Conservation (phyloP, 2,329 filamentous ascomycete species). For the Pseudocercospora fuligena region DNA sequence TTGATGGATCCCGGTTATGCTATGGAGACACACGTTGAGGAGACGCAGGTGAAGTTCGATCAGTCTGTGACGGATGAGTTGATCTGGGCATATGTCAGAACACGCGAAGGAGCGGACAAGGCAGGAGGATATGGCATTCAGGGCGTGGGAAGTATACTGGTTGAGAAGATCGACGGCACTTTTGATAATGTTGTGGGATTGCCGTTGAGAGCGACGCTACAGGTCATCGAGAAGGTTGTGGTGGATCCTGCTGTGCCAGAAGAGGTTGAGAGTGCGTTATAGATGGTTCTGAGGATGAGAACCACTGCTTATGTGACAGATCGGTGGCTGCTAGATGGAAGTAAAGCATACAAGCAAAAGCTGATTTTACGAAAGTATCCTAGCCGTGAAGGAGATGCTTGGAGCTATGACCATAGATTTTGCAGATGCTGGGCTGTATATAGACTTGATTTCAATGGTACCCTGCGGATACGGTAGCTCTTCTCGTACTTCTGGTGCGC, state of each 20-base stretch:
- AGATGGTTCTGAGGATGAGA: background rate
- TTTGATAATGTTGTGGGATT: slow-evolving; percentile 95
- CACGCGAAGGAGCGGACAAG: slow-evolving; percentile 92
- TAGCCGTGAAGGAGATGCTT: background rate
- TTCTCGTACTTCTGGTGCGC: no score
- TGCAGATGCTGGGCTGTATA: background rate
- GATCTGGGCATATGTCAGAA: slow-evolving; percentile 77
- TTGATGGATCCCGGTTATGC: slow-evolving; percentile 84
- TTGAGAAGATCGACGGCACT: slow-evolving; percentile 86
- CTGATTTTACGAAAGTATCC: background rate
- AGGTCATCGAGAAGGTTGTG: slow-evolving; percentile 86
- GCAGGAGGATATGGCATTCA: slow-evolving; percentile 95
- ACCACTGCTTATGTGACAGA: no score
- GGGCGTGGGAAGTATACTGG: slow-evolving; percentile 81
- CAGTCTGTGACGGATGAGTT: slow-evolving; percentile 74
- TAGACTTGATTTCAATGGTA: background rate
- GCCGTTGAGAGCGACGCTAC: slow-evolving; percentile 77
- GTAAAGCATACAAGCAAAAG: background rate
- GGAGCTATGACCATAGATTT: background rate
- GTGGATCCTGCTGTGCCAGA: slow-evolving; percentile 68
- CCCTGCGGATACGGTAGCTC: no score
- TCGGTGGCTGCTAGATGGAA: background rate
- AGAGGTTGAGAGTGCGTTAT: slow-evolving; percentile 48
- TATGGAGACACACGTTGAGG: slow-evolving; percentile 80
- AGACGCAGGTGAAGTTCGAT: slow-evolving; percentile 90